Conservation (phyloP, 305 asterid species). For the Rubia occidens region DNA sequence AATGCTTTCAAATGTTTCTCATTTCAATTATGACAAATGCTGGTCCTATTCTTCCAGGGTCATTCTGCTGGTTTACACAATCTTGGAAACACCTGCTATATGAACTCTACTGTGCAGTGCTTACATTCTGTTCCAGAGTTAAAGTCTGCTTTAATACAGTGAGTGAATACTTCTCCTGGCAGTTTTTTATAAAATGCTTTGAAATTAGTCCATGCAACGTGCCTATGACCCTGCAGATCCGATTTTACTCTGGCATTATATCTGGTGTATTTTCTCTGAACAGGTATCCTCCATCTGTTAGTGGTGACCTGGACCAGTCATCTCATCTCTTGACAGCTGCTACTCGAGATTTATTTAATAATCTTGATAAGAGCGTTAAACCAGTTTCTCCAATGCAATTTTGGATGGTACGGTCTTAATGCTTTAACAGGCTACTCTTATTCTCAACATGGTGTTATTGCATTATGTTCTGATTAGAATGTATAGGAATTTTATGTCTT, state of each 20-base stretch:
- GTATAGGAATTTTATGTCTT: neutral
- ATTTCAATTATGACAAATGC: neutral
- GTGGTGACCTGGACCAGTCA: slow-evolving; percentile 63
- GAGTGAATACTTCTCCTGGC: slow-evolving; percentile 24
- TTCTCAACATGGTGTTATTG: neutral
- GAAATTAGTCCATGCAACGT: neutral
- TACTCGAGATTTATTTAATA: slow-evolving; percentile 73
- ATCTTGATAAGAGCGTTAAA: slow-evolving; percentile 79
- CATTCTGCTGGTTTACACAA: slow-evolving; percentile 93
- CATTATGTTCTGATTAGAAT: neutral
- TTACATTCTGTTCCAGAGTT: slow-evolving; percentile 92
- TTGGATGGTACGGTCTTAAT: slow-evolving; percentile 55
- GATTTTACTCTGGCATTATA: slow-evolving; percentile 16
- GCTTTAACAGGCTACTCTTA: neutral
- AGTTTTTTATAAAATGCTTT: slow-evolving; percentile 3
- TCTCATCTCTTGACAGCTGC: slow-evolving; percentile 84
- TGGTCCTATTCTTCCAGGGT: slow-evolving; percentile 43
- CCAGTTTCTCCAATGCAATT: slow-evolving; percentile 94
- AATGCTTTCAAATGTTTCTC: slow-evolving; percentile 7
- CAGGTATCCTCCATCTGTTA: slow-evolving; percentile 59
- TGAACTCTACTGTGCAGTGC: slow-evolving; percentile 98
- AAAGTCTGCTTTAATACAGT: slow-evolving; percentile 75
- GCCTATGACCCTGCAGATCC: slow-evolving; percentile 1
- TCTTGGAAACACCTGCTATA: slow-evolving; percentile 94
- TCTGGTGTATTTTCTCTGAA: slow-evolving; percentile 19